Evolutionary conservation across 495 filamentous ascomycete genomes (phyloP), one percentile per base, ranked within the genome.

Genomic region (Aspergillus asperescens): DNA sequence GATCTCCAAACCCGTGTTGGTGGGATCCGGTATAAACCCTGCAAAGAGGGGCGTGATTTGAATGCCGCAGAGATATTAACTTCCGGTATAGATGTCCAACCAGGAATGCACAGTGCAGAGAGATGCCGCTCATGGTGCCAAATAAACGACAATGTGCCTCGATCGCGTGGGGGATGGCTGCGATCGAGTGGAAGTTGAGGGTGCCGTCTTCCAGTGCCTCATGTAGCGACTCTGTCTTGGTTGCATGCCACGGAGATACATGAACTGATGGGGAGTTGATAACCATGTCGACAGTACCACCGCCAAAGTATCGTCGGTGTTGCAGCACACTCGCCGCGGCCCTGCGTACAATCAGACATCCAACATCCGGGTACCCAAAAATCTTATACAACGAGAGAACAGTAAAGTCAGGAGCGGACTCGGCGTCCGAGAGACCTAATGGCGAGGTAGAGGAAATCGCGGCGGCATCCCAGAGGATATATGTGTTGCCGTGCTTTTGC

Each of bases 321-420:
- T 73, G 67, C 8, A 91, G 74, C 31, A 87, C 77, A 38, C 81
- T 74, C 1, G 79, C 81, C 18, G 83, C 81, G 16, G 74, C 70
- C 57, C 76, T 82, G 22, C 85, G 78, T 10, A 90, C 76, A 31
- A 89, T 76, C 19, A 91, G 64, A 5, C 78, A 87, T 1, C 87
- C 88, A 13, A 92, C 73, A 49, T 90, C 83, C 0, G 87, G 87
- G 50, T 88, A 87, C 12, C 87, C 87, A 61, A 90, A 90, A 46
- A 90, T 86, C 66, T 92, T 92, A 66, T 90, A 90, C 61, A 90
- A 81, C 7, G 83, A 87, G 19, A 90, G 52, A 29, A 78, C 81
- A 6, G 75, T 81, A 54, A 90, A 90, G 57, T 92, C 88, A 0
- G 87, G 86, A 8, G 86, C 83, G 15, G 62, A 66, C 8, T 73